A percentile compares a stretch with the other conserved stretches of the same genome.
These are phyloP conservation scores for Rosa chinensis DNA, from an alignment of 306 rosid species.

Conservation along the genomic window DNA sequence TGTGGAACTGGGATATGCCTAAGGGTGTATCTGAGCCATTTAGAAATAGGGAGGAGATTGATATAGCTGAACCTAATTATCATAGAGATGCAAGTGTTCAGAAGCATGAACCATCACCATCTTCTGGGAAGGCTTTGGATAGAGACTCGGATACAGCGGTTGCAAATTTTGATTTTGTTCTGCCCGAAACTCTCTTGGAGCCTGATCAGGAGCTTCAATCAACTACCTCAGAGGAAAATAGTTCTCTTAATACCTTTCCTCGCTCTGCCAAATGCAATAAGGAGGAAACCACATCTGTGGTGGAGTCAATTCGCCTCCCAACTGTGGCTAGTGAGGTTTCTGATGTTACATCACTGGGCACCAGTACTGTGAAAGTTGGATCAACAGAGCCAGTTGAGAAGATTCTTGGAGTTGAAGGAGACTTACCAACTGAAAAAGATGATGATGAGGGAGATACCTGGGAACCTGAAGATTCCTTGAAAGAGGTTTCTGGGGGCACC, in stretches of 20 bases:
- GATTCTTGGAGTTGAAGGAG: slow-evolving; percentile 52
- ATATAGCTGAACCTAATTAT: slow-evolving; percentile 41
- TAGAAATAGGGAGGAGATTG: slow-evolving; percentile 29
- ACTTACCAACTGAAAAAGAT: slow-evolving; percentile 58
- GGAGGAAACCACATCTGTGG: slow-evolving; percentile 40
- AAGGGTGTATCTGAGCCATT: slow-evolving; percentile 32
- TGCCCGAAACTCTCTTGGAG: slow-evolving; percentile 57
- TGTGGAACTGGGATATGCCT: slow-evolving; percentile 48
- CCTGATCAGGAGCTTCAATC: slow-evolving; percentile 46
- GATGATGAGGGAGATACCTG: slow-evolving; percentile 72
- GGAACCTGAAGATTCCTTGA: slow-evolving; percentile 72
- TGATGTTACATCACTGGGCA: slow-evolving; percentile 33
- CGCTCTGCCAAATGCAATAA: slow-evolving; percentile 27
- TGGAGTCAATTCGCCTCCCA: slow-evolving; percentile 44
- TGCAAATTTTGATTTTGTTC: slow-evolving; percentile 36
- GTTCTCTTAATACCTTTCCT: slow-evolving; percentile 36
- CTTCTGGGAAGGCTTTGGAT: slow-evolving; percentile 34
- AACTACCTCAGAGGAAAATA: slow-evolving; percentile 43
- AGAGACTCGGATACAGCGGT: slow-evolving; percentile 42
- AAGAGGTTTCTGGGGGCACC: slow-evolving; percentile 43
- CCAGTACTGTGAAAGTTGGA: slow-evolving; percentile 32
- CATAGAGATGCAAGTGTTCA: slow-evolving; percentile 39
- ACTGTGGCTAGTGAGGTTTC: slow-evolving; percentile 44
- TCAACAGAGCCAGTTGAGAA: slow-evolving; percentile 47
- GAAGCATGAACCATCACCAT: slow-evolving; percentile 39